Base-by-base conservation (phyloP, 495 filamentous ascomycete genomes). In the Neurospora sp. region DNA sequence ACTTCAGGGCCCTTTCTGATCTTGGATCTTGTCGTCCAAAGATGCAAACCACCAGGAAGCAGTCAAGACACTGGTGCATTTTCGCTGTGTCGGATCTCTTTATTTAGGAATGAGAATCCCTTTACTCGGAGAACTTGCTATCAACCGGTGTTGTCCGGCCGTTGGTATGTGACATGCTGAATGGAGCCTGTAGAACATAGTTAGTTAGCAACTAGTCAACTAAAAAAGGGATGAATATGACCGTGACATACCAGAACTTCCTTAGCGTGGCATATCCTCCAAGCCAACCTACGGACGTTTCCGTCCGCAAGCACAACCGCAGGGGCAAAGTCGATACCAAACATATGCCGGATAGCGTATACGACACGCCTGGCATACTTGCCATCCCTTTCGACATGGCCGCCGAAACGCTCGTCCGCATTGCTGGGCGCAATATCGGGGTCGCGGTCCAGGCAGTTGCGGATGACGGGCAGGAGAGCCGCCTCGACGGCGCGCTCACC, bases 271-370 rank as follows among this genome's bases (percentile, higher is more conserved):
- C 92, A 96, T 73, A 99, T 92, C 77, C 96, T 88, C 96, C 96
- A 98, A 37, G 94, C 93, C 59, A 99, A 85, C 78, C 97, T 97
- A 78, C 85, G 89, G 38, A 98, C 93, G 76, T 90, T 96, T 7
- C 96, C 95, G 85, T 99, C 96, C 2, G 94, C 93, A 72, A 91
- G 90, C 54, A 99, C 96, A 14, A 99, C 96, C 70, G 93, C 93
- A 4, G 94, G 91, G 8, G 96, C 93, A 75, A 99, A 91, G 81
- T 99, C 96, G 73, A 99, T 91, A 71, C 96, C 96, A 79, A 99
- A 99, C 95, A 97, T 98, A 82, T 97, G 93, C 72, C 92, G 92
- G 44, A 98, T 92, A 11, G 96, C 96, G 83, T 95, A 98, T 0
- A 98, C 93, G 39, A 98, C 89, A 46, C 96, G 82, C 79, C 90